Base-by-base conservation (phyloP, 371 early-diverging fungal genomes). In the Blakeslea trispora region DNA sequence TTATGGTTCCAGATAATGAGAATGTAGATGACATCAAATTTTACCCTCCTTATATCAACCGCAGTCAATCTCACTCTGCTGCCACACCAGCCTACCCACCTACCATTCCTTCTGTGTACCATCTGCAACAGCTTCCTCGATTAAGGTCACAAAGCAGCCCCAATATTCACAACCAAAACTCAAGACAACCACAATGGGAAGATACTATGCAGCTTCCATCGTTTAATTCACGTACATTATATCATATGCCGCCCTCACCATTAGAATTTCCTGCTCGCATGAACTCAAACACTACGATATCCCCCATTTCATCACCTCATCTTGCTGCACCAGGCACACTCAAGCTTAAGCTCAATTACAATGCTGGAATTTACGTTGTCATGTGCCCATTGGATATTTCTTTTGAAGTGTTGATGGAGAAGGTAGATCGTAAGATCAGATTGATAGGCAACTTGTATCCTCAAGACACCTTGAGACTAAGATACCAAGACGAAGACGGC, bases 401-500 rank as follows among this genome's bases (percentile, higher is more conserved):
- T 10, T 91, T 82, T 71, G 63, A 62, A 32, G 92, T 90, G 39
- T 75, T 96, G 32, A 71, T 83, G 35, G 83, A 82, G 35, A 81
- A 87, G 34, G 87, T 96, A 10, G 93, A 93, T 64, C 75, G 87
- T 47, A 56, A 55, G 24, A 31, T 44, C 10, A 9, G 19, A n/a
- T 17, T 40, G 18, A 53, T 46, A 5, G 43, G 88, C 3, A 71
- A 83, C 55, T 55, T 69, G 2, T 55, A 61, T 14, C 59, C 78
- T 14, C 53, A 74, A 34, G 62, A 74, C 48, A n/a, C 61, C 14
- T 53, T 95, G 35, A 81, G 87, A 41, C 81, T 95, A 47, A 84
- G 87, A 61, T 96, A 95, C 67, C 82, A 84, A 67, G 96, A 96
- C 65, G 95, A 95, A 68, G 96, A 95, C 57, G 90, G 92, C 46